Evolutionary conservation across 768 basidiomycete species (phyloP).

Genomic region (Stropharia rugosoannulata): DNA sequence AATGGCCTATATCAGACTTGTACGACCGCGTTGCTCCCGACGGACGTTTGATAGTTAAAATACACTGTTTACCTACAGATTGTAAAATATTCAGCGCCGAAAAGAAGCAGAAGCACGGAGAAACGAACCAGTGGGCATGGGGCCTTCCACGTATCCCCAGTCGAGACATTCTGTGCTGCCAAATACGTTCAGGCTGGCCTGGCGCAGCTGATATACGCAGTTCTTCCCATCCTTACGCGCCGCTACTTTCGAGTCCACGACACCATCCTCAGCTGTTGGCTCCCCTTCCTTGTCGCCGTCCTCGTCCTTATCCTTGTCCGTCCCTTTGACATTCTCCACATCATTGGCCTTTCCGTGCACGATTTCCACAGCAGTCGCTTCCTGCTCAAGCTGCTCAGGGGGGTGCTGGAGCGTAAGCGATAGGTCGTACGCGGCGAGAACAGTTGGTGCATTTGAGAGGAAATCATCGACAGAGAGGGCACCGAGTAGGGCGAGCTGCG

Average conservation of each 20-base stretch:
- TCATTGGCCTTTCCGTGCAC: background rate
- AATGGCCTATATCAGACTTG: conserved; percentile 43
- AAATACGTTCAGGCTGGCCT: conserved; percentile 40
- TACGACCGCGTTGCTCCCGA: conserved; percentile 52
- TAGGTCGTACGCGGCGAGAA: conserved; percentile 13
- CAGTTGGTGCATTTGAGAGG: conserved; percentile 17
- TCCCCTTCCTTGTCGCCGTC: conserved; percentile 3
- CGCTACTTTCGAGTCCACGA: background rate
- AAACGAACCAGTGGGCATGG: conserved; percentile 30
- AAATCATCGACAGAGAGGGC: conserved; percentile 28
- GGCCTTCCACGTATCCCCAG: conserved; percentile 47
- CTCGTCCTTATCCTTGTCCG: background rate
- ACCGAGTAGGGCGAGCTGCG: conserved; percentile 23
- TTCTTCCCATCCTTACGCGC: conserved; percentile 7
- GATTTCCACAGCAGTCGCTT: conserved; percentile 3
- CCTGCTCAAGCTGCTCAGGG: conserved; percentile 4
- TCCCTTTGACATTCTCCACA: background rate
- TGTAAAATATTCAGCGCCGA: background rate
- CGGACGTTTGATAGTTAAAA: conserved; percentile 58
- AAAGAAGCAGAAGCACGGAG: background rate
- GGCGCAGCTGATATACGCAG: conserved; percentile 35
- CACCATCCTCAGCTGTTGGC: background rate
- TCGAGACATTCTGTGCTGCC: conserved; percentile 40
- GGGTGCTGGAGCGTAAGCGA: conserved; percentile 4
- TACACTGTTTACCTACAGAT: conserved; percentile 53